phyloP scores from a whole-genome alignment of 306 rosid genomes.

The Pterocarpus santalinus region DNA sequence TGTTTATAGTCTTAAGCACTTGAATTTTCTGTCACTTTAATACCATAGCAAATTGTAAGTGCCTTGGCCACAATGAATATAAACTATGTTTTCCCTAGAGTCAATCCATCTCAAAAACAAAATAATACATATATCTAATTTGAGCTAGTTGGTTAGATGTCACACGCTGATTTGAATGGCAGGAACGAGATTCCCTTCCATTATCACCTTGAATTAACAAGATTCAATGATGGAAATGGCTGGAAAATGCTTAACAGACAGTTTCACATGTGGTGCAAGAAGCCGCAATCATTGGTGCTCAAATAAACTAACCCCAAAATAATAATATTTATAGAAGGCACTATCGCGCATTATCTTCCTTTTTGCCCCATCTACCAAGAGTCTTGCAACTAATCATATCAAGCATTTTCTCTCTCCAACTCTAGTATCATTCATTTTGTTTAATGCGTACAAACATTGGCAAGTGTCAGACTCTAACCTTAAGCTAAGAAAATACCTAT shows the following conservation, averaged over 20 bases:
- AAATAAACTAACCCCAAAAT: constrained; percentile 26
- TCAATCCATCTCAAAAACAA: background rate
- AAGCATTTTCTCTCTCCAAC: constrained; percentile 13
- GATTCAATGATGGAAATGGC: background rate
- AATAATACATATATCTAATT: background rate
- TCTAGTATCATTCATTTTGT: background rate
- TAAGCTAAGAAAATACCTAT: background rate
- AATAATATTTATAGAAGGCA: background rate
- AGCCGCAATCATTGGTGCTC: background rate
- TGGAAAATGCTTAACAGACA: background rate
- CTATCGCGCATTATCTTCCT: constrained; percentile 24
- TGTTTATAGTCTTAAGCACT: background rate
- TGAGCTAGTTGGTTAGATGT: background rate
- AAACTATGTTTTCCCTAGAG: background rate
- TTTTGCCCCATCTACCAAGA: background rate
- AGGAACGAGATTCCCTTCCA: background rate
- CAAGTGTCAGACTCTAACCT: too few relatives aligned
- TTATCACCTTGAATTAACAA: background rate
- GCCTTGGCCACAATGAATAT: background rate
- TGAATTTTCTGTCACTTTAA: too few relatives aligned
- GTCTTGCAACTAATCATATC: background rate
- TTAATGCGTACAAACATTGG: too few relatives aligned
- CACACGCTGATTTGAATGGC: background rate
- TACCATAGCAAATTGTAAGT: background rate
- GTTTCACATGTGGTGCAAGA: background rate